phyloP scores from a whole-genome alignment of 2,329 filamentous ascomycete genomes.

The Fusarium setosum region DNA sequence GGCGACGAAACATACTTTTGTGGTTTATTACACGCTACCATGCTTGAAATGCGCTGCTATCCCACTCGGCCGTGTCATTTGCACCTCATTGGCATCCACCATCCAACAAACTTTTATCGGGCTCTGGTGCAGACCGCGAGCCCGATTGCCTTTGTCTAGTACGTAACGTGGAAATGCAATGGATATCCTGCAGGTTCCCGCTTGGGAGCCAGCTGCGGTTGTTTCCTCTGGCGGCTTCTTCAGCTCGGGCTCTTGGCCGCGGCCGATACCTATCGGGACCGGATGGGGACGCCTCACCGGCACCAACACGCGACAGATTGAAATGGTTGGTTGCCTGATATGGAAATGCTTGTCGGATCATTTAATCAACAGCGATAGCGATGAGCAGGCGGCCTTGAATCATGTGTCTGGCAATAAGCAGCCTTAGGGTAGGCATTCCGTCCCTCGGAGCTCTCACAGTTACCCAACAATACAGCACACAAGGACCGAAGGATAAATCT shows the following conservation, averaged over 20 bases:
- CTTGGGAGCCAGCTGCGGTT: background rate
- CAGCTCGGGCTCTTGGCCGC: background rate
- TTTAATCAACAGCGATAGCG: too few species aligned
- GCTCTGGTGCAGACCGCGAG: background rate
- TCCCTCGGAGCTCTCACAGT: too few species aligned
- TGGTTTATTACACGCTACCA: background rate
- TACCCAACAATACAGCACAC: too few species aligned
- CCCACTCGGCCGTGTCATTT: background rate
- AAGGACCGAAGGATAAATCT: too few species aligned
- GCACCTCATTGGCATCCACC: background rate
- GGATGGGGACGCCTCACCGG: slow-evolving; percentile 3
- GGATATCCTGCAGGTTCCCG: slow-evolving; percentile 1
- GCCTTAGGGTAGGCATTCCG: too few species aligned
- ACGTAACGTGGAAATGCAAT: background rate
- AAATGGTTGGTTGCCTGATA: background rate
- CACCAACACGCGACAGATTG: background rate
- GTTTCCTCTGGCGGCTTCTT: background rate
- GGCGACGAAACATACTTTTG: background rate
- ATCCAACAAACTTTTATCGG: background rate
- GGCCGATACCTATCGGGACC: slow-evolving; percentile 1
- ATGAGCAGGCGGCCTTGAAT: too few species aligned
- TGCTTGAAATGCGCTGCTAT: background rate
- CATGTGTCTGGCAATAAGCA: too few species aligned
- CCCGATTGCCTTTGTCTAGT: background rate
- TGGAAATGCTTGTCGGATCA: too few species aligned